Percentiles rank a stretch among this genome's conserved stretches.
phyloP scores from a whole-genome alignment of 331 rosid species.

The Quercus lobata region DNA sequence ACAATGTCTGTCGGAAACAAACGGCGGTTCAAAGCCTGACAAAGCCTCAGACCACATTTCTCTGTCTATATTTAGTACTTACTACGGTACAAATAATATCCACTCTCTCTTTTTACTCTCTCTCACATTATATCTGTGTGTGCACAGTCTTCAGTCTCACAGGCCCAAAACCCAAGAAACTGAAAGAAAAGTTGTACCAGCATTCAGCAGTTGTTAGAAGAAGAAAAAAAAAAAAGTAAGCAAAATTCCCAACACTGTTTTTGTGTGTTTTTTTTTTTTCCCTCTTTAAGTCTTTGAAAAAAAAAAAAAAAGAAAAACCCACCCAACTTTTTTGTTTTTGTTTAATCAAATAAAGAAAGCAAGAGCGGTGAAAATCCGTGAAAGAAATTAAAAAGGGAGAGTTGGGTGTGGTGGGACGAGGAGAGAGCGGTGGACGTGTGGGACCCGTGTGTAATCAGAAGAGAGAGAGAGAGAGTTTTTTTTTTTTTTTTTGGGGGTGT shows the following conservation, averaged over 20 bases:
- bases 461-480: constrained; percentile 39
- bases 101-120: neutral
- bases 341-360: neutral
- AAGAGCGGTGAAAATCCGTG: constrained; percentile 46
- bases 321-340: neutral
- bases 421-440: constrained; percentile 16
- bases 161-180: neutral
- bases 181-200: neutral
- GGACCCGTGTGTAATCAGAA: constrained; percentile 46
- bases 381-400: constrained; percentile 11
- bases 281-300: neutral
- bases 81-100: neutral
- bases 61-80: neutral
- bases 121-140: neutral
- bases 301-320: neutral
- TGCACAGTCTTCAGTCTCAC: neutral
- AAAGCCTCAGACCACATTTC: constrained; percentile 12
- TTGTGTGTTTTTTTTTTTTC: neutral
- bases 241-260: neutral
- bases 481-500: neutral
- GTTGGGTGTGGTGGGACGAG: constrained; percentile 17
- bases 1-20: constrained; percentile 20
- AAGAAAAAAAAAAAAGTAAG: neutral
- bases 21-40: constrained; percentile 45
- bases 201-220: neutral